A percentile compares a stretch with the other conserved stretches of the same genome.
phyloP scores from a whole-genome alignment of 805 yeast genomes.

The Clavispora vitiphila region DNA sequence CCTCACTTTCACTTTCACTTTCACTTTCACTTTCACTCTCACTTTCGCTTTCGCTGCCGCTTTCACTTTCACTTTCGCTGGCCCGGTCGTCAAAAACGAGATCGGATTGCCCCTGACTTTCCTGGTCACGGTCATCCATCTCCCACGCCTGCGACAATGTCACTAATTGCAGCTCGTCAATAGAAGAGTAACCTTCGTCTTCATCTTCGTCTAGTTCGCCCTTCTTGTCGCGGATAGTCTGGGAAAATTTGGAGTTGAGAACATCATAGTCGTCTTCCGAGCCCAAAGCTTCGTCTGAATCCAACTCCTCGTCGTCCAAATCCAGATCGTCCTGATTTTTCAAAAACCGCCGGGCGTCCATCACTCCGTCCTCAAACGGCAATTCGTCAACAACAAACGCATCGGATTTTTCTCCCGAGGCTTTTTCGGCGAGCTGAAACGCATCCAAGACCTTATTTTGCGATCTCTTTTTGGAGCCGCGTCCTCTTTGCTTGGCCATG shows the following conservation, averaged over 20 bases:
- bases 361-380: conserved; percentile 31
- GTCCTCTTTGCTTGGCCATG: conserved; percentile 14
- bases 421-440: conserved; percentile 41
- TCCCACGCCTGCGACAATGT: conserved; percentile 90
- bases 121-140: conserved; percentile 53
- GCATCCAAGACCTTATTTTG: conserved; percentile 38
- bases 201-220: conserved; percentile 30
- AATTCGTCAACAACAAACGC: conserved; percentile 16
- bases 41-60: conserved; percentile 19
- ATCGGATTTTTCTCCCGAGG: conserved; percentile 18
- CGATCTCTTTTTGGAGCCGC: conserved; percentile 27
- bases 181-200: conserved; percentile 56
- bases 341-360: conserved; percentile 37
- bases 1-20: conserved; percentile 27
- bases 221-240: conserved; percentile 58
- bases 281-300: conserved; percentile 86
- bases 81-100: conserved; percentile 18
- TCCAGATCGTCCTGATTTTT: conserved; percentile 20
- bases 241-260: conserved; percentile 62
- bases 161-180: conserved; percentile 71
- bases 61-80: conserved; percentile 20
- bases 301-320: conserved; percentile 62
- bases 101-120: conserved; percentile 6
- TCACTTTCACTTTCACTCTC: conserved; percentile 15
- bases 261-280: conserved; percentile 68